Evolutionary conservation across 2,329 filamentous ascomycete species (phyloP), one percentile per base, ranked within the genome.

Genomic region (Diaporthe citriasiana): DNA sequence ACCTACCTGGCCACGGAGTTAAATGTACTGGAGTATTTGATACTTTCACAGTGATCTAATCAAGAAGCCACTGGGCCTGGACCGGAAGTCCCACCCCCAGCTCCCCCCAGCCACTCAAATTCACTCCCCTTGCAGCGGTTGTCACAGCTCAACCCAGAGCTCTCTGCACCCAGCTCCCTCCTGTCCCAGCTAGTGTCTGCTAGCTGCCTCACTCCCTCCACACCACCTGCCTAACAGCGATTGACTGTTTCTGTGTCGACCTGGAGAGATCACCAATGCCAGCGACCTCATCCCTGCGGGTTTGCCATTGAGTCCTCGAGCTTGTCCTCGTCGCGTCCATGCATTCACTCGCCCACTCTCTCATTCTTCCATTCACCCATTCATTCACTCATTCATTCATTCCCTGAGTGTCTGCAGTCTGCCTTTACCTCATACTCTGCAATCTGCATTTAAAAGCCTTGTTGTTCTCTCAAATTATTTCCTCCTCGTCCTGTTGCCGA

Each of bases 21-120:
- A 27, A 53, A 59, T 40, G 45, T 22, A 10, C 15, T 33, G 8
- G 33, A 57, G 27, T 22, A 13, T 22, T 33, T 33, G 55, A 22
- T 57, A n/a, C 30, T n/a, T 45, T 19, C 25, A 15, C 17, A n/a
- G 40, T 47, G n/a, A n/a, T 63, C 59, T 19, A 33, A 56, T 19
- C 30, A n/a, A 12, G 33, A 25, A 38, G 33, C 33, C 40, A 33
- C 33, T 59, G 33, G 55, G 33, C 38, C 50, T 50, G 25, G 35
- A 0, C 45, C 25, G 35, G 33, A 55, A 25, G 73, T 69, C 30
- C 68, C 72, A 71, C 60, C 70, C 66, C 56, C n/a, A 63, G 45
- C 74, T 72, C 19, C 30, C 19, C 30, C 74, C 74, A 73, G 74
- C 74, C 74, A 75, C 71, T 69, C 71, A 72, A 19, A 63, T 70